A percentile compares a stretch with the other conserved stretches of the same genome.
These are phyloP conservation scores for Pholiota adiposa DNA, from an alignment of 1,284 basidiomycete genomes.

Conservation along the genomic window DNA sequence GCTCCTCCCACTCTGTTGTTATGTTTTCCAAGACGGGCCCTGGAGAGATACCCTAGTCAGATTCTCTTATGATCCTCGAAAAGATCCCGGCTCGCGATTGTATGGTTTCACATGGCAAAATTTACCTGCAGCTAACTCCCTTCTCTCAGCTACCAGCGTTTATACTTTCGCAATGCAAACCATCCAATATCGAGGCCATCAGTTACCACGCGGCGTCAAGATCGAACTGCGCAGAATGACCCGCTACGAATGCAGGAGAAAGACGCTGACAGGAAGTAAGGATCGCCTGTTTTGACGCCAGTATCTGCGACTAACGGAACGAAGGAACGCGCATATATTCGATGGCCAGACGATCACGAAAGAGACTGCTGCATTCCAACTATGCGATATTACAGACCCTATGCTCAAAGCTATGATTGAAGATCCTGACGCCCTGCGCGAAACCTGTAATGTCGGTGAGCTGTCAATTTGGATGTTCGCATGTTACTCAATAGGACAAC, in stretches of 20 bases:
- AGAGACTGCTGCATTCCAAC: slow-evolving; percentile 89
- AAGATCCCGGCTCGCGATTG: slow-evolving; percentile 75
- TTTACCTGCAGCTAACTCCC: slow-evolving; percentile 1
- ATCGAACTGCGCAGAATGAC: slow-evolving; percentile 45
- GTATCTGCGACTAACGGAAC: neutral
- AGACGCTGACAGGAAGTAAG: slow-evolving; percentile 42
- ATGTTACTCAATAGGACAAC: neutral
- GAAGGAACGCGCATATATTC: slow-evolving; percentile 81
- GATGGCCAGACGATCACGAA: slow-evolving; percentile 82
- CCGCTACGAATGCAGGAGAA: slow-evolving; percentile 43
- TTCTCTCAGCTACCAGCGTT: slow-evolving; percentile 70
- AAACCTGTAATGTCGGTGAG: slow-evolving; percentile 70
- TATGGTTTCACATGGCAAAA: slow-evolving; percentile 34
- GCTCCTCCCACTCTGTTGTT: slow-evolving; percentile 73
- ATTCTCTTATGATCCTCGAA: slow-evolving; percentile 89
- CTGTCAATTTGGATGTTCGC: neutral
- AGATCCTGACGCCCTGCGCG: slow-evolving; percentile 66
- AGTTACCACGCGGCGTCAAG: slow-evolving; percentile 68
- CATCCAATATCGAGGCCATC: slow-evolving; percentile 78
- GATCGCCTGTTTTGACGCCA: slow-evolving; percentile 6
- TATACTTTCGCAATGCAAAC: slow-evolving; percentile 84
- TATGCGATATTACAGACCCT: slow-evolving; percentile 89
- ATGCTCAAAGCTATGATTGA: slow-evolving; percentile 82
- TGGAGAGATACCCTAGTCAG: slow-evolving; percentile 91
- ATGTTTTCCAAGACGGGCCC: slow-evolving; percentile 92